Conservation (phyloP, 2,329 filamentous ascomycete genomes). For the Sporothrix dimorphospora region DNA sequence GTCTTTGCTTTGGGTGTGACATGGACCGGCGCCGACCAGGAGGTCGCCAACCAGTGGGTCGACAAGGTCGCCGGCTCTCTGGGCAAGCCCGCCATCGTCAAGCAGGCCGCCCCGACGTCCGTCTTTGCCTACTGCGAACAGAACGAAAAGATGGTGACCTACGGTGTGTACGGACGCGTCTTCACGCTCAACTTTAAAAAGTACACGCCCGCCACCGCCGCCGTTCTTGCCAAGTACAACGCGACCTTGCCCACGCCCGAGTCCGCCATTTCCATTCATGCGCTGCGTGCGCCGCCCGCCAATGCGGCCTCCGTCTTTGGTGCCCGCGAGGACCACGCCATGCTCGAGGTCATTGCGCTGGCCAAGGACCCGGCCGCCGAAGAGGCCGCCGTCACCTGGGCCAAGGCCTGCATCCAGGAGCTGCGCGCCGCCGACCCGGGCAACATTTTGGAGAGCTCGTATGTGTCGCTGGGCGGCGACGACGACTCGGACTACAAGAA, state of each 20-base stretch:
- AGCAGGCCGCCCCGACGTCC: background rate
- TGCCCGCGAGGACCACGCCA: conserved; percentile 2
- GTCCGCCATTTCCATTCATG: conserved; percentile 2
- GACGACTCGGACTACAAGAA: conserved; percentile 29
- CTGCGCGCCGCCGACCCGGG: conserved; percentile 2
- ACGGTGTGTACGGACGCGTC: conserved; percentile 14
- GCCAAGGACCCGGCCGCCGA: background rate
- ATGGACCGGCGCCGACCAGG: conserved; percentile 1
- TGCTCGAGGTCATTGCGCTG: conserved; percentile 19
- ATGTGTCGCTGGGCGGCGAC: conserved; percentile 4
- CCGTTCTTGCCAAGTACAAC: conserved; percentile 13
- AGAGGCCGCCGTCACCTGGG: background rate
- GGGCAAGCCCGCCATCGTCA: conserved; percentile 11
- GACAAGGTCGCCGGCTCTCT: conserved; percentile 12
- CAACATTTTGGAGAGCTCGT: conserved; percentile 13
- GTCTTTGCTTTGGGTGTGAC: conserved; percentile 12
- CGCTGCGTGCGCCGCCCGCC: background rate
- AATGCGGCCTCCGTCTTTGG: conserved; percentile 9
- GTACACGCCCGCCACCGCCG: conserved; percentile 9
- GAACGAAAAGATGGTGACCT: conserved; percentile 17
- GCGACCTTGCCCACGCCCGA: background rate
- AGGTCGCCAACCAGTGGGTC: conserved; percentile 6
- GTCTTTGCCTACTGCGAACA: background rate
- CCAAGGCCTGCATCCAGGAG: conserved; percentile 2
- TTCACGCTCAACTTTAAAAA: conserved; percentile 13